Conservation (phyloP, 805 yeast species). For the Cyberlindnera veronae region DNA sequence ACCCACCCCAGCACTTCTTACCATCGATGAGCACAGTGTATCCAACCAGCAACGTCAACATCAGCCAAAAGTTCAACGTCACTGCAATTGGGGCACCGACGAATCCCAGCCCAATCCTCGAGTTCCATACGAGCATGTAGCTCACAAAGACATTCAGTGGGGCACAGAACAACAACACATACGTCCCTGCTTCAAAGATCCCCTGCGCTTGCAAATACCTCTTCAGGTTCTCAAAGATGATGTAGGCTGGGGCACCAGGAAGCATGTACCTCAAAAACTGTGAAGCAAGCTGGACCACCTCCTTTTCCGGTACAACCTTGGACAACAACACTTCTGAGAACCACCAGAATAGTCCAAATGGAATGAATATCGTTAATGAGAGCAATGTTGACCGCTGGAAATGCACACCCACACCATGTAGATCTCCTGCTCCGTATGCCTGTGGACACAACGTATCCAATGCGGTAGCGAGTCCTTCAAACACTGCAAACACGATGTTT, state of each 20-base stretch:
- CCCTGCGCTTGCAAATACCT: constrained; percentile 84
- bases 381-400: constrained; percentile 65
- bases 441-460: constrained; percentile 82
- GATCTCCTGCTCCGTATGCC: constrained; percentile 77
- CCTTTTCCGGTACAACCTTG: constrained; percentile 48
- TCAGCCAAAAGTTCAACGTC: constrained; percentile 60
- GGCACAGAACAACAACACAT: constrained; percentile 56
- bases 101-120: constrained; percentile 61
- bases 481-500: constrained; percentile 72
- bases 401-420: constrained; percentile 66
- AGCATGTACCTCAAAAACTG: constrained; percentile 52
- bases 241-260: constrained; percentile 75
- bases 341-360: constrained; percentile 59
- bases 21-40: constrained; percentile 50
- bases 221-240: constrained; percentile 77
- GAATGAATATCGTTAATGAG: constrained; percentile 40
- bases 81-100: constrained; percentile 76
- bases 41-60: constrained; percentile 47
- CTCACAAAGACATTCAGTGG: constrained; percentile 63
- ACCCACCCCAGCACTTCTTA: constrained; percentile 35
- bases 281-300: constrained; percentile 54
- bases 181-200: constrained; percentile 80
- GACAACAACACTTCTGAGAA: constrained; percentile 43
- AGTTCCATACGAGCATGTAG: constrained; percentile 62
- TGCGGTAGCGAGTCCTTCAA: constrained; percentile 81